Evolutionary conservation across 2,329 filamentous ascomycete genomes (phyloP).

Genomic region (Alternaria triticina): DNA sequence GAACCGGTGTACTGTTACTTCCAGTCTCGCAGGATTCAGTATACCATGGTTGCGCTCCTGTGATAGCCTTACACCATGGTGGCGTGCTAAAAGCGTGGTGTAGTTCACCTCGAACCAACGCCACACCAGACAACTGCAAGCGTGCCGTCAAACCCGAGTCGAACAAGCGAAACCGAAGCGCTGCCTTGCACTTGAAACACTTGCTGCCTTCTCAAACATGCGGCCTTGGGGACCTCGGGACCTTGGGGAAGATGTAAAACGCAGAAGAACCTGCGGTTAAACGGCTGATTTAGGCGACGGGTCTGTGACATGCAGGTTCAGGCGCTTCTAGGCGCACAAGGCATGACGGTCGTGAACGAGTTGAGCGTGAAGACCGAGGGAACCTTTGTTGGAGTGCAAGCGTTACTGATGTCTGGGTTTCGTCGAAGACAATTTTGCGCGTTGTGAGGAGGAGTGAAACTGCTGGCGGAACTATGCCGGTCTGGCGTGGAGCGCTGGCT

Average conservation of each 20-base stretch:
- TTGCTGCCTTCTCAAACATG: slow-evolving; percentile 5
- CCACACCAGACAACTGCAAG: not conserved
- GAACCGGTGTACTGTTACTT: not conserved
- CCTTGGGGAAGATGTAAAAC: slow-evolving; percentile 8
- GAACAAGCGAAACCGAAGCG: not conserved
- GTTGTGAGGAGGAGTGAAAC: not conserved
- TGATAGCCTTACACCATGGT: not conserved
- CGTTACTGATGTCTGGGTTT: not conserved
- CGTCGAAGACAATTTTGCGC: not conserved
- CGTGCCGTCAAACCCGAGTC: not conserved
- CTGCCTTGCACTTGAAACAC: slow-evolving; percentile 4
- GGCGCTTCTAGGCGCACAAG: not conserved
- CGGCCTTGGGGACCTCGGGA: slow-evolving; percentile 3
- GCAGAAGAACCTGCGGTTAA: slow-evolving; percentile 14
- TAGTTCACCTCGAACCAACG: not conserved
- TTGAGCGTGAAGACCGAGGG: not conserved
- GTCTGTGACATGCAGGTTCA: not conserved
- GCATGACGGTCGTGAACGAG: not conserved
- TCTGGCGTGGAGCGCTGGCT: not conserved
- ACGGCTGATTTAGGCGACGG: slow-evolving; percentile 2
- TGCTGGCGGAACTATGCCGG: not conserved
- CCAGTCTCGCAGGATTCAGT: not conserved
- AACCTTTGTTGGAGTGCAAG: not conserved
- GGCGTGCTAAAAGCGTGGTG: not conserved
- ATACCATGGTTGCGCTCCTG: not conserved